These are phyloP conservation scores for Clonostachys sp. DNA, from an alignment of 2,329 filamentous ascomycete species.

Conservation along the genomic window DNA sequence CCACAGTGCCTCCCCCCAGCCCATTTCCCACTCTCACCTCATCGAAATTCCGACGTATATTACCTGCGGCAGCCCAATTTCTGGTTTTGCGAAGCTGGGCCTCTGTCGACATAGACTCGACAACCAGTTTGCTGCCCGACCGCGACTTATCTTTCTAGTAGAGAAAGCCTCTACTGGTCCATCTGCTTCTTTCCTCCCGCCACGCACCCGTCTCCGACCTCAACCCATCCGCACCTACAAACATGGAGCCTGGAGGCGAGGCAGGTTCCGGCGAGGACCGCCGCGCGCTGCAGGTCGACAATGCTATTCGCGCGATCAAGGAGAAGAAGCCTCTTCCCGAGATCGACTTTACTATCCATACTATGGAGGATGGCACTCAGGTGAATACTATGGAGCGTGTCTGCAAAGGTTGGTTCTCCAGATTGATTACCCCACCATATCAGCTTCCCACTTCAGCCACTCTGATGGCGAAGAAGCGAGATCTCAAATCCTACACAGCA, in stretches of 20 bases:
- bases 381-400: conserved; percentile 95
- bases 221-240: conserved; percentile 12
- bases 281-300: conserved; percentile 69
- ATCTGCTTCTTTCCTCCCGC: no score
- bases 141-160: no score
- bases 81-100: no score
- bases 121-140: no score
- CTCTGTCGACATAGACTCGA: no score
- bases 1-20: no score
- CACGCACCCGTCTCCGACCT: background rate
- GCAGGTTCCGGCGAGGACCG: conserved; percentile 35
- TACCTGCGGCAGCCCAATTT: no score
- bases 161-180: no score
- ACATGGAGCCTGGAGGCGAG: conserved; percentile 46
- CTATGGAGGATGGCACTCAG: conserved; percentile 94
- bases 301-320: conserved; percentile 85
- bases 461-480: no score
- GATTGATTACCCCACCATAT: conserved; percentile 1
- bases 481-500: no score
- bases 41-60: no score
- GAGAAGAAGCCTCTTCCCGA: conserved; percentile 95
- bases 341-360: conserved; percentile 98
- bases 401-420: conserved; percentile 75
- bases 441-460: background rate
- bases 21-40: no score